Evolutionary conservation across 1,284 basidiomycete genomes (phyloP).

Genomic region (Irpex rosettiformis): DNA sequence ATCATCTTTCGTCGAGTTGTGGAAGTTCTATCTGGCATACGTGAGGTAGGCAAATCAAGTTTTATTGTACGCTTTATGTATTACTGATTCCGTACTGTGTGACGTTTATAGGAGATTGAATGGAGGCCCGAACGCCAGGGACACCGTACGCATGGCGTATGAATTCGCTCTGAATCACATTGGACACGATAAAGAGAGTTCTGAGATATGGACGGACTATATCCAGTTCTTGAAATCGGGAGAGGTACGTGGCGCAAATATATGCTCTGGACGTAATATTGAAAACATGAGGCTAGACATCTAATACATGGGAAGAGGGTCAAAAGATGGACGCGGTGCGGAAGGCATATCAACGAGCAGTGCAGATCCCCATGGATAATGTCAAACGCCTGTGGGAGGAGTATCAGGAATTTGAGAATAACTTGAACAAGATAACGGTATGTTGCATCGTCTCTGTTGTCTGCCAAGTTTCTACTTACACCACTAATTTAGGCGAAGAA

Average conservation of each 20-base stretch:
- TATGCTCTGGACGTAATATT: not conserved
- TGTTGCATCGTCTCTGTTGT: slow-evolving; percentile 1
- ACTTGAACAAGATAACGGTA: slow-evolving; percentile 86
- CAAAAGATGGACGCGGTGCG: slow-evolving; percentile 94
- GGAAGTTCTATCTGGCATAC: slow-evolving; percentile 83
- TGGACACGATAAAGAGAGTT: slow-evolving; percentile 79
- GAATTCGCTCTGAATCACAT: slow-evolving; percentile 92
- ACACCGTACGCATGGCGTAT: slow-evolving; percentile 85
- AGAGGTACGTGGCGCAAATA: slow-evolving; percentile 47
- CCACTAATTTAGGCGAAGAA: slow-evolving; percentile 74
- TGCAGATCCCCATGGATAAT: slow-evolving; percentile 92
- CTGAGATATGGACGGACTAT: slow-evolving; percentile 75
- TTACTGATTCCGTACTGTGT: slow-evolving; percentile 5
- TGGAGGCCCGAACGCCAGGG: slow-evolving; percentile 54
- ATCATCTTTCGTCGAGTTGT: slow-evolving; percentile 83
- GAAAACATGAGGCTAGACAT: slow-evolving; percentile 39
- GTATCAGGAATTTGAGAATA: slow-evolving; percentile 91
- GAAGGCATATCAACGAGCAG: slow-evolving; percentile 90
- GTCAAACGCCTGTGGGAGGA: slow-evolving; percentile 95
- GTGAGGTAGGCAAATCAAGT: slow-evolving; percentile 54
- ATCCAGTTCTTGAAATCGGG: slow-evolving; percentile 83
- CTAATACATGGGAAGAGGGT: slow-evolving; percentile 91
- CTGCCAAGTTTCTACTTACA: slow-evolving; percentile 5
- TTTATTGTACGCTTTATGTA: not conserved
- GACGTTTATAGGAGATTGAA: slow-evolving; percentile 34